Conservation (phyloP, 805 yeast genomes). For the Candida incommunis region DNA sequence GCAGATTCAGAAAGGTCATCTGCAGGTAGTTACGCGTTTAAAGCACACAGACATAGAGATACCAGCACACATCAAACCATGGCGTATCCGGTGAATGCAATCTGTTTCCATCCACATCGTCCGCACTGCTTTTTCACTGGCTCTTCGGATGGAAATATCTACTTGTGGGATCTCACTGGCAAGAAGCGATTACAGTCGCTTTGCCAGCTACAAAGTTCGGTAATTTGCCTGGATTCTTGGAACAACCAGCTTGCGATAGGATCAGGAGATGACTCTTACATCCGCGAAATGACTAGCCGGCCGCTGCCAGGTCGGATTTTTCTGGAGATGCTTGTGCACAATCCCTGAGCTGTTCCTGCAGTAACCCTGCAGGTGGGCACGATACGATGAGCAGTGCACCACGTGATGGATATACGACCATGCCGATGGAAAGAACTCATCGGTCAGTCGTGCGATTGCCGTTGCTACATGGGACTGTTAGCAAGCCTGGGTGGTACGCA, state of each 20-base stretch:
- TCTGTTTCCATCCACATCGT: constrained; percentile 26
- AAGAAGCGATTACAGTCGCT: constrained; percentile 21
- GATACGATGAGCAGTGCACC: too few species aligned
- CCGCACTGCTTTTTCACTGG: constrained; percentile 28
- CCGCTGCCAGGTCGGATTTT: neutral
- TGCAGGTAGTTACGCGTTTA: constrained; percentile 56
- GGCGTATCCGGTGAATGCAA: constrained; percentile 38
- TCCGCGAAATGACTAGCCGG: neutral
- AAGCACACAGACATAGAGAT: constrained; percentile 45
- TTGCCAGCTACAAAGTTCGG: neutral
- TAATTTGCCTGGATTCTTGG: neutral
- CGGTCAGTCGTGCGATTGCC: too few species aligned
- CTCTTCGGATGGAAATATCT: constrained; percentile 37
- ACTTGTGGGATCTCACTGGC: constrained; percentile 35
- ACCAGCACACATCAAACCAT: constrained; percentile 19
- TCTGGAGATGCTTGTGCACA: too few species aligned
- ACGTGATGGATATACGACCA: too few species aligned
- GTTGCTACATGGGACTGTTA: too few species aligned
- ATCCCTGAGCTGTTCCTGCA: too few species aligned
- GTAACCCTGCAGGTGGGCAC: too few species aligned
- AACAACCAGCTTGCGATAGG: neutral
- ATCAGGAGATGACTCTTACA: neutral
- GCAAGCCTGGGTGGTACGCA: too few species aligned
- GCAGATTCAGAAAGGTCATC: too few species aligned
- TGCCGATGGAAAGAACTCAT: too few species aligned